phyloP scores from a whole-genome alignment of 148 eudicot genomes.

The Polygonum maritimum region DNA sequence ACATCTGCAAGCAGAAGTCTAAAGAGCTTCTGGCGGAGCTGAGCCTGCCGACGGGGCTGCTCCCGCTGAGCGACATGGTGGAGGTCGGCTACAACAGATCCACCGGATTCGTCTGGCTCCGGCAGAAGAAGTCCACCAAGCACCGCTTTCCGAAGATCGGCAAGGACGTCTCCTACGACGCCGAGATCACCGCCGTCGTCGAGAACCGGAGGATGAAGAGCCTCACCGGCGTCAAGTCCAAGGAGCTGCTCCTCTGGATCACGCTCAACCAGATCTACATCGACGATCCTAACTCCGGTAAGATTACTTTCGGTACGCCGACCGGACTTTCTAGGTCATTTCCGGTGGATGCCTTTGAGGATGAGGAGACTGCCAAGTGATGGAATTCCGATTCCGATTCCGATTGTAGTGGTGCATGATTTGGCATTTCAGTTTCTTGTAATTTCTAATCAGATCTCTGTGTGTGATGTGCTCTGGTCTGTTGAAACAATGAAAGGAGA shows the following conservation, averaged over 20 bases:
- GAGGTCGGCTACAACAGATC: constrained; percentile 44
- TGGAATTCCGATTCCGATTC: neutral
- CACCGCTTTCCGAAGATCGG: constrained; percentile 34
- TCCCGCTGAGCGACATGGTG: constrained; percentile 38
- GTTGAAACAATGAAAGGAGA: no score
- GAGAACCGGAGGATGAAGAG: constrained; percentile 48
- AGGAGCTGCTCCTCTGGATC: constrained; percentile 55
- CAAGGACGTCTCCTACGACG: constrained; percentile 29
- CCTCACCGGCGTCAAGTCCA: constrained; percentile 56
- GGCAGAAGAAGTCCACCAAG: constrained; percentile 35
- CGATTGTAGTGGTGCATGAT: neutral
- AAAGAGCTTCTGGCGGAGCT: constrained; percentile 30
- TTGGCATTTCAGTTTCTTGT: neutral
- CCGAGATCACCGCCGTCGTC: constrained; percentile 56
- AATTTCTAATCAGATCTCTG: no score
- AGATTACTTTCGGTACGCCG: constrained; percentile 51
- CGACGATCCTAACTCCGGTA: constrained; percentile 31
- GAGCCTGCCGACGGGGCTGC: constrained; percentile 46
- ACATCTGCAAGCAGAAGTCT: constrained; percentile 43
- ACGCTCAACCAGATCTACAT: constrained; percentile 42
- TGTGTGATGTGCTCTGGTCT: no score
- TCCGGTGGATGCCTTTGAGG: constrained; percentile 45
- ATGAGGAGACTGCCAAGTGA: constrained; percentile 19
- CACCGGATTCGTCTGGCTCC: constrained; percentile 61
- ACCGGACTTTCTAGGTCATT: constrained; percentile 44